These are phyloP conservation scores for Colletotrichum truncatum DNA, from an alignment of 2,329 filamentous ascomycete species.

Conservation along the genomic window DNA sequence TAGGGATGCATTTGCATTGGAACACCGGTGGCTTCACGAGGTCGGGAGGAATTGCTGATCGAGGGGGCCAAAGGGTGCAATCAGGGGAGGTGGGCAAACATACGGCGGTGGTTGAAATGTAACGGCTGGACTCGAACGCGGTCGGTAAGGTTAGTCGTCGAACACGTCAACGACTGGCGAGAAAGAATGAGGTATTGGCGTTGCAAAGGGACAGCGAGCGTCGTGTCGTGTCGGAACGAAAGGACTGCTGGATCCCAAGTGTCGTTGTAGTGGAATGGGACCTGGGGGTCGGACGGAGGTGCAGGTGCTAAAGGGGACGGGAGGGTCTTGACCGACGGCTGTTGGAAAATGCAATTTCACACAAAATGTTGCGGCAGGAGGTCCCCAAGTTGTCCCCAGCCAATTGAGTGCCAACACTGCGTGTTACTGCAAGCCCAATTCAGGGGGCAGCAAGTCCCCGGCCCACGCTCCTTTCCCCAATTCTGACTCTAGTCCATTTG, in stretches of 20 bases:
- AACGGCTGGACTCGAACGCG: slow-evolving; percentile 11
- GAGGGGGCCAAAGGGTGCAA: slow-evolving; percentile 11
- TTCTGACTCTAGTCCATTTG: background rate
- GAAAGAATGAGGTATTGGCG: slow-evolving; percentile 13
- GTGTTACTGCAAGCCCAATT: slow-evolving; percentile 31
- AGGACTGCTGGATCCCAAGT: slow-evolving; percentile 28
- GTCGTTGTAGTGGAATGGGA: slow-evolving; percentile 30
- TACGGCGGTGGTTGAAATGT: slow-evolving; percentile 24
- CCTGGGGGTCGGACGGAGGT: slow-evolving; percentile 25
- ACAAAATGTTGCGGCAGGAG: slow-evolving; percentile 45
- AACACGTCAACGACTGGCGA: slow-evolving; percentile 16
- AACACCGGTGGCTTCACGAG: slow-evolving; percentile 8
- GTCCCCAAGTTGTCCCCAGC: slow-evolving; percentile 26
- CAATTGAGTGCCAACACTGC: slow-evolving; percentile 31
- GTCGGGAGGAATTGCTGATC: slow-evolving; percentile 14
- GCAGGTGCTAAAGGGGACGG: slow-evolving; percentile 33
- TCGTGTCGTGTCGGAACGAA: slow-evolving; percentile 27
- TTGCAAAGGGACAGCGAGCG: slow-evolving; percentile 21
- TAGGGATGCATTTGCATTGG: slow-evolving; percentile 19
- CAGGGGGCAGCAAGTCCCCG: slow-evolving; percentile 31
- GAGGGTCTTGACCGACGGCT: slow-evolving; percentile 33
- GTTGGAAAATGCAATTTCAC: slow-evolving; percentile 48
- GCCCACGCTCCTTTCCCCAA: slow-evolving; percentile 30
- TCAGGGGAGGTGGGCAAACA: slow-evolving; percentile 16
- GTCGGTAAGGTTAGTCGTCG: slow-evolving; percentile 13